Conservation (phyloP, 331 rosid genomes). For the Prunus yedoensis region DNA sequence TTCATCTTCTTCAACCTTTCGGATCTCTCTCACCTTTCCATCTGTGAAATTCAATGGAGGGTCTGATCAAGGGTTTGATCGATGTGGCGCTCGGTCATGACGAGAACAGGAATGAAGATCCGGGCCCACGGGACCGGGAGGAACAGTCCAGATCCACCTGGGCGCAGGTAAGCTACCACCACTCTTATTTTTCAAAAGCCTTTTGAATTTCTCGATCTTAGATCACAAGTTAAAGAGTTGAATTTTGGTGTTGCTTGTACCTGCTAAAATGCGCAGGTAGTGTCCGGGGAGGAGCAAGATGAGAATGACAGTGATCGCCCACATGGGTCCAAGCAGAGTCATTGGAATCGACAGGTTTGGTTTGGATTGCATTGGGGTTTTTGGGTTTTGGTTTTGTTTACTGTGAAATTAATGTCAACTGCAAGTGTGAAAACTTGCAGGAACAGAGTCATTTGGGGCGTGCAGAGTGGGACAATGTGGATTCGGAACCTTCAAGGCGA, state of each 20-base stretch:
- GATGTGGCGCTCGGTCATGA: slow-evolving; percentile 46
- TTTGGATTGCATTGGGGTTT: neutral
- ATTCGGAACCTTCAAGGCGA: slow-evolving; percentile 38
- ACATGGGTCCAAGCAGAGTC: slow-evolving; percentile 26
- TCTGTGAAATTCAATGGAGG: slow-evolving; percentile 50
- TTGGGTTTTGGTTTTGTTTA: neutral
- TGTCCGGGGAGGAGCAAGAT: slow-evolving; percentile 46
- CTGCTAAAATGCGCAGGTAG: slow-evolving; percentile 39
- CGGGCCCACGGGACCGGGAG: slow-evolving; percentile 32
- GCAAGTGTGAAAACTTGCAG: slow-evolving; percentile 32
- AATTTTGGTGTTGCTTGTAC: neutral
- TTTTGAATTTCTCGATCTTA: too few relatives aligned
- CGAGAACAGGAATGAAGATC: slow-evolving; percentile 22
- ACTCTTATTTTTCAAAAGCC: neutral
- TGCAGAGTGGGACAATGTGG: slow-evolving; percentile 32
- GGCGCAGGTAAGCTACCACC: slow-evolving; percentile 38
- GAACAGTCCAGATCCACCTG: slow-evolving; percentile 69
- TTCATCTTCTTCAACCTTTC: slow-evolving; percentile 9
- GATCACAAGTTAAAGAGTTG: neutral
- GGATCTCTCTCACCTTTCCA: slow-evolving; percentile 7
- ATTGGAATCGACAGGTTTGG: slow-evolving; percentile 39
- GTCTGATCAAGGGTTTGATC: slow-evolving; percentile 65
- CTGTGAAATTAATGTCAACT: neutral
- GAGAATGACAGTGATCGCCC: slow-evolving; percentile 32
- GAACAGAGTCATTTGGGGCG: slow-evolving; percentile 35